These are phyloP conservation scores for Aspergillus sclerotialis DNA, from an alignment of 2,329 filamentous ascomycete species.

Conservation along the genomic window DNA sequence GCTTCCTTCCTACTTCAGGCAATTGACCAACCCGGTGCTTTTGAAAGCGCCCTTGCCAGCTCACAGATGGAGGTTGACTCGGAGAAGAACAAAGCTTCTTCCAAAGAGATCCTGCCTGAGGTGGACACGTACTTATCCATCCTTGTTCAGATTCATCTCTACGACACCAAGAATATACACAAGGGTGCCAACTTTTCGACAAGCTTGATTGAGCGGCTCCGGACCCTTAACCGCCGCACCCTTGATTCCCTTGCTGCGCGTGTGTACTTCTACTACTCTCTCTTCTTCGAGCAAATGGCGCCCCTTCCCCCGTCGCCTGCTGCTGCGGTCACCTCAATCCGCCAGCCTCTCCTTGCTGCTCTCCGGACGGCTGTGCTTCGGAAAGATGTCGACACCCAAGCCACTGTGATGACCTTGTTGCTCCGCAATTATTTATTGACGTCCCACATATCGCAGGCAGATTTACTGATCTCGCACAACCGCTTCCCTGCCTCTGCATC, in stretches of 20 bases:
- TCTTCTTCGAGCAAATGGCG: slow-evolving; percentile 87
- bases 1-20: slow-evolving; percentile 65
- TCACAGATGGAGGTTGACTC: slow-evolving; percentile 69
- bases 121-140: slow-evolving; percentile 85
- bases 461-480: slow-evolving; percentile 90
- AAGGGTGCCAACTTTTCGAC: slow-evolving; percentile 78
- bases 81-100: slow-evolving; percentile 57
- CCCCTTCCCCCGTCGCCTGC: slow-evolving; percentile 83
- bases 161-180: slow-evolving; percentile 75
- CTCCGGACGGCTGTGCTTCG: slow-evolving; percentile 91
- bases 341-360: slow-evolving; percentile 77
- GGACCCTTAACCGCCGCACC: slow-evolving; percentile 84
- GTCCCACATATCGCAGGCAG: slow-evolving; percentile 93
- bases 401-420: slow-evolving; percentile 87
- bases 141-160: slow-evolving; percentile 77
- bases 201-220: slow-evolving; percentile 75
- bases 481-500: slow-evolving; percentile 89
- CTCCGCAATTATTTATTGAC: slow-evolving; percentile 94
- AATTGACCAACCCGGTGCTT: slow-evolving; percentile 60
- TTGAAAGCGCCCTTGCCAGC: slow-evolving; percentile 51
- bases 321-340: slow-evolving; percentile 78
- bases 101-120: slow-evolving; percentile 75
- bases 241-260: slow-evolving; percentile 89
- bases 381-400: slow-evolving; percentile 96
- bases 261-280: slow-evolving; percentile 95